Base-by-base conservation (phyloP, 495 filamentous ascomycete species). In the Podospora tetraspora region DNA sequence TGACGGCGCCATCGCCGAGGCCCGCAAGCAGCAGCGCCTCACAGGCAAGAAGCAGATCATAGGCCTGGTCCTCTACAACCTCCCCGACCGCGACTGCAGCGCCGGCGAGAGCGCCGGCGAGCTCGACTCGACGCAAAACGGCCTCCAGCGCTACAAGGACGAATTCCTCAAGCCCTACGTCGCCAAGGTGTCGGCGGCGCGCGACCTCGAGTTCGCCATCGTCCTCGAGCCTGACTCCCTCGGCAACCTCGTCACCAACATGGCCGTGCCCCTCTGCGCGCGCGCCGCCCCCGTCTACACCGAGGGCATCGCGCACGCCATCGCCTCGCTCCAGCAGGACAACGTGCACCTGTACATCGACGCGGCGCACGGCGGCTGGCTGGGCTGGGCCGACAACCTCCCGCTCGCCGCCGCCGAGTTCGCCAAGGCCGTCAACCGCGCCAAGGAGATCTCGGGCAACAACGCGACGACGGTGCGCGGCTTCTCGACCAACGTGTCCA, bases 331-430 rank as follows among this genome's bases (percentile, higher is more conserved):
- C 57, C 84, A 88, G 77, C 74, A 85, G 63, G 72, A 73, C n/a
- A 86, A 90, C 71, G 86, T 89, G 24, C 76, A 83, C 29, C 85
- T 90, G 79, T 90, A 90, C 71, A 76, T 90, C 29, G 88, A 90
- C 70, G 88, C 87, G 60, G 87, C 78, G 16, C 75, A 80, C 78
- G 88, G 84, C 27, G 91, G 91, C 59, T 93, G 90, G 91, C 82
- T 92, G 19, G 91, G 91, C 60, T 93, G 91, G 91, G 76, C 84
- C n/a, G 89, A 85, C 56, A 92, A 92, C 79, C 80, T 93, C 2
- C 68, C 68, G 10, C 63, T 66, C 21, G 90, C 89, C 3, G 90
- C 90, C 27, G 74, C 82, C 63, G 78, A 90, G 61, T 91, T 84
- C 72, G 86, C 81, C 21, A 62, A 79, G 16, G 81, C 92, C 21